A percentile compares a stretch with the other conserved stretches of the same genome.
Conservation (phyloP, 768 basidiomycete species). For the Pholiota microspora region DNA sequence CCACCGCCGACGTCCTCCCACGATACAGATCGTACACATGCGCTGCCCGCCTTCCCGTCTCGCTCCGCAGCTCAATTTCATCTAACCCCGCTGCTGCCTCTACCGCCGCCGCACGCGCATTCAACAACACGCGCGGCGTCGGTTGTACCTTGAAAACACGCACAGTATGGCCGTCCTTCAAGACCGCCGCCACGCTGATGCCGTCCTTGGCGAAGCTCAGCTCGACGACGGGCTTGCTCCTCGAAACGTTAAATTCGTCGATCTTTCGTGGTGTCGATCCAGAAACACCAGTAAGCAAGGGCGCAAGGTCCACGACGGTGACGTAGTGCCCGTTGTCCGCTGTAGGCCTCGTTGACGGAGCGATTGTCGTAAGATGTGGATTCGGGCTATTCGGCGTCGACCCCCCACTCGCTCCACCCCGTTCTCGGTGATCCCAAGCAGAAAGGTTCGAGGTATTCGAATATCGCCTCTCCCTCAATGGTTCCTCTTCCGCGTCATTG, state of each 20-base stretch:
- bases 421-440: neutral
- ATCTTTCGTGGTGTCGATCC: conserved; percentile 26
- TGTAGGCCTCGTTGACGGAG: conserved; percentile 21
- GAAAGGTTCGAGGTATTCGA: conserved; percentile 14
- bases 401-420: neutral
- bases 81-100: neutral
- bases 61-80: neutral
- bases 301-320: conserved; percentile 53
- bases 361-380: conserved; percentile 15
- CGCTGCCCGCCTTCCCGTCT: conserved; percentile 30
- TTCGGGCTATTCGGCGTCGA: neutral
- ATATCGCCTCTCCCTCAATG: conserved; percentile 22
- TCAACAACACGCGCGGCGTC: conserved; percentile 11
- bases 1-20: conserved; percentile 67
- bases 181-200: conserved; percentile 45
- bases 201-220: conserved; percentile 56
- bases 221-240: conserved; percentile 43
- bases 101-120: neutral
- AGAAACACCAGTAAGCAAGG: neutral
- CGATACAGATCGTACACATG: conserved; percentile 69
- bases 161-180: conserved; percentile 54
- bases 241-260: conserved; percentile 47
- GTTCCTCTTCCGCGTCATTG: conserved; percentile 18
- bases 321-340: conserved; percentile 42
- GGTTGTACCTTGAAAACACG: conserved; percentile 44